Evolutionary conservation across 306 rosid species (phyloP).

Genomic region (Gleditsia sinensis): DNA sequence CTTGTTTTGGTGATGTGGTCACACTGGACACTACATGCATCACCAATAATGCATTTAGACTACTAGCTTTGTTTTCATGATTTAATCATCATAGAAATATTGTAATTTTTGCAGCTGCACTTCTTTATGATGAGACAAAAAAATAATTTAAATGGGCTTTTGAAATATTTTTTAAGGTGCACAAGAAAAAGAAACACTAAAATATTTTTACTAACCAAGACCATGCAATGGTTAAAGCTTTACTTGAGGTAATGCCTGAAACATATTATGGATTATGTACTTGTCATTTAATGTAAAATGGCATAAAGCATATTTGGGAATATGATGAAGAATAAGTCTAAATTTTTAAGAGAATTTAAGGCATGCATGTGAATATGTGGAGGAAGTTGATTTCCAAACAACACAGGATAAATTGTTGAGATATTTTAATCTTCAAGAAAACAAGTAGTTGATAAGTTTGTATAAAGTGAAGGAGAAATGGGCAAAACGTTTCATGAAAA

Average conservation of each 20-base stretch:
- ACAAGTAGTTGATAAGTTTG: neutral
- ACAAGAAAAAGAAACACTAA: no score
- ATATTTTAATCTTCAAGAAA: neutral
- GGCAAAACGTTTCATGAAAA: neutral
- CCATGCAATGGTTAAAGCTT: no score
- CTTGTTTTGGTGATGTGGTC: neutral
- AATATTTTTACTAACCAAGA: no score
- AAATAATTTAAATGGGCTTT: no score
- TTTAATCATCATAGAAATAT: neutral
- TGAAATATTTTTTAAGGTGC: no score
- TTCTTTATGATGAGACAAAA: no score
- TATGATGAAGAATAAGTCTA: neutral
- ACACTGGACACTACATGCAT: neutral
- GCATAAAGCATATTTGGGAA: neutral
- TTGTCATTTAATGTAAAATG: neutral
- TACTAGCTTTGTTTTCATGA: neutral
- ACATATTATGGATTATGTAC: neutral
- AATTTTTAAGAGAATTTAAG: neutral
- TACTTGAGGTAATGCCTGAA: neutral
- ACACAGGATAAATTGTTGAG: neutral
- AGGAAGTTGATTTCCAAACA: neutral
- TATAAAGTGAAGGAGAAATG: neutral
- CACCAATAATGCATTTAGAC: neutral
- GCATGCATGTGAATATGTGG: constrained; percentile 14
- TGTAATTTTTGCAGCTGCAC: no score